Percentiles rank a stretch among this genome's conserved stretches.
These are phyloP conservation scores for Colletotrichum destructivum DNA, from an alignment of 2,329 filamentous ascomycete genomes.

Conservation along the genomic window DNA sequence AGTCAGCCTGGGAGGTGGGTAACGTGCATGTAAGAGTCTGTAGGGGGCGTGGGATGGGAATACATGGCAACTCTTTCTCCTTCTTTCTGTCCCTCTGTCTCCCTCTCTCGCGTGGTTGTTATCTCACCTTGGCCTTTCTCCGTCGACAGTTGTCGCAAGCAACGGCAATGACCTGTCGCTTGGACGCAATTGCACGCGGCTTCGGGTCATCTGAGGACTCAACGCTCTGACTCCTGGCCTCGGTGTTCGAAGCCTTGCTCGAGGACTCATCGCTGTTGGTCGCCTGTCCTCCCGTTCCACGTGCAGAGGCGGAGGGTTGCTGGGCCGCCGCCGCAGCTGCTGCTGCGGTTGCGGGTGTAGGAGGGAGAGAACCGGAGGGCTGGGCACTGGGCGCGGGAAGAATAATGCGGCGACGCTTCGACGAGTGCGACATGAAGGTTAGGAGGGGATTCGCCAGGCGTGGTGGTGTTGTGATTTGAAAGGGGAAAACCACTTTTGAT, in stretches of 20 bases:
- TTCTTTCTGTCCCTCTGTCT: too few relatives aligned
- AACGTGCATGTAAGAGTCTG: neutral
- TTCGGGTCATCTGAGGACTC: conserved; percentile 32
- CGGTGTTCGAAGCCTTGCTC: neutral
- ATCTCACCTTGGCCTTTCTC: conserved; percentile 37
- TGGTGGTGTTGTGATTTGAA: neutral
- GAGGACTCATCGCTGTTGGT: neutral
- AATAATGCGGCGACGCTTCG: conserved; percentile 39
- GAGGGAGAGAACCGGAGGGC: neutral
- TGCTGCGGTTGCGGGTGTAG: neutral
- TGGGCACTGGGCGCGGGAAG: conserved; percentile 31
- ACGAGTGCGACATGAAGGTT: conserved; percentile 31
- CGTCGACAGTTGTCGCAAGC: conserved; percentile 40
- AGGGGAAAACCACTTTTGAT: too few relatives aligned
- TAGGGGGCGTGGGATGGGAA: neutral
- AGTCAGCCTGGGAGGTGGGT: neutral
- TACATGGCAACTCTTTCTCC: neutral
- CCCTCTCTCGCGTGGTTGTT: neutral
- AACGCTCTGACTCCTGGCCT: conserved; percentile 25
- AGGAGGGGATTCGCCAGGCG: neutral
- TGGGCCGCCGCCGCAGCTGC: neutral
- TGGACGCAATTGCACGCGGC: conserved; percentile 21
- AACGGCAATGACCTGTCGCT: conserved; percentile 39
- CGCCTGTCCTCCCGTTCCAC: neutral
- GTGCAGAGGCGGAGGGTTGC: neutral